Percentiles rank a stretch among this genome's conserved stretches.
These are phyloP conservation scores for Hirsutella rhossiliensis DNA, from an alignment of 2,329 filamentous ascomycete species.

Conservation along the genomic window DNA sequence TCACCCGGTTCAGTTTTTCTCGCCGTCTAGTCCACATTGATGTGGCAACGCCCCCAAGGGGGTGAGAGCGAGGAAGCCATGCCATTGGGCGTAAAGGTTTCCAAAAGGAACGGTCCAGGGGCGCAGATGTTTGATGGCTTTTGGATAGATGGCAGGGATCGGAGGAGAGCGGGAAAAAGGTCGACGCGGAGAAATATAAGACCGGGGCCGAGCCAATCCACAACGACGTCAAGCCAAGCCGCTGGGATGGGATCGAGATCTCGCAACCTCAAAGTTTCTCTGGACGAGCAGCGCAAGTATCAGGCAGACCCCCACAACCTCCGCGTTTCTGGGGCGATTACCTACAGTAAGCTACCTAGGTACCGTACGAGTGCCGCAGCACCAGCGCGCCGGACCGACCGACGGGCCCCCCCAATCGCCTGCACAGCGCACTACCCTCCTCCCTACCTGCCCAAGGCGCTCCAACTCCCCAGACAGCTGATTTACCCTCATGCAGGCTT, in stretches of 20 bases:
- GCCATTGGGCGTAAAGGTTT: background rate
- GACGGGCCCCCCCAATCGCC: too few species aligned
- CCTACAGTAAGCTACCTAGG: background rate
- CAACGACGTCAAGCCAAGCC: background rate
- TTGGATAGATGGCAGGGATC: background rate
- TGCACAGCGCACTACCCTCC: too few species aligned
- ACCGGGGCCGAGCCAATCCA: constrained; percentile 4
- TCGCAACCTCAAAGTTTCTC: background rate
- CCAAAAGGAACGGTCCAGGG: background rate
- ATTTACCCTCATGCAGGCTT: background rate
- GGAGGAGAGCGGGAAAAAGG: background rate
- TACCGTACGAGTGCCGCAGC: background rate
- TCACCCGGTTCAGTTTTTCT: constrained; percentile 5
- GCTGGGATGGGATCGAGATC: constrained; percentile 5
- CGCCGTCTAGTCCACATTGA: background rate
- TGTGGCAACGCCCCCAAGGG: background rate
- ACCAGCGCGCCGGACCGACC: background rate
- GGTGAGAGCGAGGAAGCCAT: constrained; percentile 5
- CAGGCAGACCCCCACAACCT: background rate
- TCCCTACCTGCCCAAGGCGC: background rate
- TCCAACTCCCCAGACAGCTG: background rate
- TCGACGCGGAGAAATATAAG: background rate
- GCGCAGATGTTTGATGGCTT: background rate
- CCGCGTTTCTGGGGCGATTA: too few species aligned
- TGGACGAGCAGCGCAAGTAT: background rate